These are phyloP conservation scores for Suillus fuscotomentosus DNA, from an alignment of 768 basidiomycete species.

Conservation along the genomic window DNA sequence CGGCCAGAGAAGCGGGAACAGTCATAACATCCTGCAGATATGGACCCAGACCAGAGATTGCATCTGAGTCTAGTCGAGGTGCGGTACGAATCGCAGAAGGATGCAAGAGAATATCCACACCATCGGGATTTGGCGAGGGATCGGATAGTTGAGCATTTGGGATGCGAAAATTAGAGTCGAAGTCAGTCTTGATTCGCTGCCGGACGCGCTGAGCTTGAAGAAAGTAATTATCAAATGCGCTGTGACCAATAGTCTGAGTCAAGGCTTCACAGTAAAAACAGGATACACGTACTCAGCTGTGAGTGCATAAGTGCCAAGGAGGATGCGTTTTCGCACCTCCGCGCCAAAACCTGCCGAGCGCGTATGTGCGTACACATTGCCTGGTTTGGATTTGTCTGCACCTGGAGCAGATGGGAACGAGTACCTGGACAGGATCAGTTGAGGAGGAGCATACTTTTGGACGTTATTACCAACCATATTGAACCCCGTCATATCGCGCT, in stretches of 20 bases:
- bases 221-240: slow-evolving; percentile 98
- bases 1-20: slow-evolving; percentile 88
- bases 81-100: slow-evolving; percentile 88
- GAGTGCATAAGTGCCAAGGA: slow-evolving; percentile 89
- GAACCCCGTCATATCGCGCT: slow-evolving; percentile 84
- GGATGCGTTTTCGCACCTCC: slow-evolving; percentile 84
- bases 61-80: slow-evolving; percentile 45
- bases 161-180: slow-evolving; percentile 62
- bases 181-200: slow-evolving; percentile 67
- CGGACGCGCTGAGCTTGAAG: slow-evolving; percentile 88
- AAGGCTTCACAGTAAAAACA: background rate
- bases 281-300: slow-evolving; percentile 76
- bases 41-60: slow-evolving; percentile 39
- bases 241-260: slow-evolving; percentile 28
- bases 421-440: slow-evolving; percentile 38
- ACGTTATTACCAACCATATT: slow-evolving; percentile 59
- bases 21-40: slow-evolving; percentile 94
- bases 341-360: slow-evolving; percentile 73
- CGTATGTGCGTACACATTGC: slow-evolving; percentile 60
- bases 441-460: background rate
- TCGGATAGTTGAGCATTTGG: slow-evolving; percentile 42
- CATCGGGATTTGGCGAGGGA: slow-evolving; percentile 8
- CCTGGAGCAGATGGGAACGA: slow-evolving; percentile 44
- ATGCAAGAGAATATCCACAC: slow-evolving; percentile 82
- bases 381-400: slow-evolving; percentile 46